Percentiles rank a stretch among this genome's conserved stretches.
These are phyloP conservation scores for Coemansia sp. DNA, from an alignment of 192 early-diverging fungal species.

Conservation along the genomic window DNA sequence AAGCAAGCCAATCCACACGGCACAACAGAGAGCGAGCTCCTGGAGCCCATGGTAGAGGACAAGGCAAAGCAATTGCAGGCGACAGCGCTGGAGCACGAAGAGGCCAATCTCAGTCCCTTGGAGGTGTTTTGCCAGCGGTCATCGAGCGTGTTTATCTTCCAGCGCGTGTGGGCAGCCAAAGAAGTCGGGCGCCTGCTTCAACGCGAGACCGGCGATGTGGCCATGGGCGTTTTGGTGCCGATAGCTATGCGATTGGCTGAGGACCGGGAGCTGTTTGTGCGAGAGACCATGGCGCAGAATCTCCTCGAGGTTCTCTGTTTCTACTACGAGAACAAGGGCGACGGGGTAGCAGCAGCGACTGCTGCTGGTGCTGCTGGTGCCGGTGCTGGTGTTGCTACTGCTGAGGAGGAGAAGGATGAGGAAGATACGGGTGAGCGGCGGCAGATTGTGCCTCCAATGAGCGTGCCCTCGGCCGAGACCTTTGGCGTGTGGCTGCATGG, in stretches of 20 bases:
- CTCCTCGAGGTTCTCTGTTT: conserved; percentile 37
- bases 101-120: conserved; percentile 44
- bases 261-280: conserved; percentile 52
- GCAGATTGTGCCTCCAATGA: conserved; percentile 7
- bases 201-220: conserved; percentile 6
- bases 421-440: neutral
- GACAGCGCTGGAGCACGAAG: conserved; percentile 33
- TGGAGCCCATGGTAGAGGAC: conserved; percentile 48
- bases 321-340: conserved; percentile 33
- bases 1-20: conserved; percentile 41
- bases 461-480: conserved; percentile 3
- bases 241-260: conserved; percentile 49
- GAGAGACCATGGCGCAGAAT: conserved; percentile 53
- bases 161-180: conserved; percentile 54
- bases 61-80: conserved; percentile 41
- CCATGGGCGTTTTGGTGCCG: conserved; percentile 39
- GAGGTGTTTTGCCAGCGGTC: conserved; percentile 48
- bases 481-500: conserved; percentile 53
- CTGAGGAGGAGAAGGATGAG: neutral
- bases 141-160: conserved; percentile 45
- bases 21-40: conserved; percentile 31
- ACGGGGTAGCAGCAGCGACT: neutral
- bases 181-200: conserved; percentile 31
- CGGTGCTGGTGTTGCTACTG: too few species aligned
- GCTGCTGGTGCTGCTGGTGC: too few species aligned